These are phyloP conservation scores for Lactarius vividus DNA, from an alignment of 768 basidiomycete species.

Conservation along the genomic window DNA sequence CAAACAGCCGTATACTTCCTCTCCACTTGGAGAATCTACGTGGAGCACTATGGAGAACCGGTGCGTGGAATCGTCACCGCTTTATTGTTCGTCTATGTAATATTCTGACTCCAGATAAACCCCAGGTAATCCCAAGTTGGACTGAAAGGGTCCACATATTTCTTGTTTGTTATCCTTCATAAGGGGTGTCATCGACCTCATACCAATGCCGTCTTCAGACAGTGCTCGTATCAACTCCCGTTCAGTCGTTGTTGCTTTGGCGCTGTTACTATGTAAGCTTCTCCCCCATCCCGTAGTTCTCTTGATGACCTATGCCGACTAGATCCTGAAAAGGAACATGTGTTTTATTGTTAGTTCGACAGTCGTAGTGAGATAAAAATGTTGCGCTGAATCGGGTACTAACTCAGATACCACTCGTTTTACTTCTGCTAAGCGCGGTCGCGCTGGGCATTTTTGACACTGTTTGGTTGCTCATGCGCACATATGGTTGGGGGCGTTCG, in stretches of 20 bases:
- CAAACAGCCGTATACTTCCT: conserved; percentile 5
- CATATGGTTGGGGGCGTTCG: not conserved
- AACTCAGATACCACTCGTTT: conserved; percentile 4
- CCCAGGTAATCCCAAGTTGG: not conserved
- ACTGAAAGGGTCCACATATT: not conserved
- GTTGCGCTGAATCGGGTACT: not conserved
- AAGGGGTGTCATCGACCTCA: not conserved
- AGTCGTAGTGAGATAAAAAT: not conserved
- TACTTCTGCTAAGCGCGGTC: conserved; percentile 1
- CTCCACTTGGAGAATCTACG: conserved; percentile 8
- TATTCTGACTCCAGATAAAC: not conserved
- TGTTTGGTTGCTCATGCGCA: not conserved
- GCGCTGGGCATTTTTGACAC: not conserved
- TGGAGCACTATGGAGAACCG: not conserved
- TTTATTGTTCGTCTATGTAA: not conserved
- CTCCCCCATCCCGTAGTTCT: not conserved
- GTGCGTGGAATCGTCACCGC: not conserved
- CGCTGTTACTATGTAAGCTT: conserved; percentile 4
- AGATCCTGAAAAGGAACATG: conserved; percentile 1
- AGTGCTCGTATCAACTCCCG: not conserved
- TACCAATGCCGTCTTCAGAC: not conserved
- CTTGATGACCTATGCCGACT: not conserved
- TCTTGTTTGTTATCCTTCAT: not conserved
- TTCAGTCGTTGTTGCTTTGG: conserved; percentile 13
- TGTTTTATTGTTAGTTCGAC: conserved; percentile 8